Evolutionary conservation across 2,329 filamentous ascomycete genomes (phyloP).

Genomic region (Fusarium annulatum): DNA sequence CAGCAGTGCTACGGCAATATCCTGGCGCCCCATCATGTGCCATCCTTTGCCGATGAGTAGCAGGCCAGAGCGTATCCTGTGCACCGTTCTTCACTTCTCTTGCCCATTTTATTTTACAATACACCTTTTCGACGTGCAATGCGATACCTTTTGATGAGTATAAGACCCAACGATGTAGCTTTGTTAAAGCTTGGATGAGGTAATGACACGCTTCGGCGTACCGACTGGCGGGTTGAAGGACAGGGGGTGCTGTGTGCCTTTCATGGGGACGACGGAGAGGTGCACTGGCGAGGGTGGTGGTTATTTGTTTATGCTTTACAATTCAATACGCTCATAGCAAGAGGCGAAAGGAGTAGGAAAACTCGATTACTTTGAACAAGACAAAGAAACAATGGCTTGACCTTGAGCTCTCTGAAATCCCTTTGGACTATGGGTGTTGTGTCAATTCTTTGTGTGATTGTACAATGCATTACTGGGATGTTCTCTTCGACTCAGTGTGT

Average conservation of each 20-base stretch:
- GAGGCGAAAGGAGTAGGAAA: constrained; percentile 52
- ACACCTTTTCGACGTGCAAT: constrained; percentile 46
- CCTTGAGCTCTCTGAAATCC: neutral
- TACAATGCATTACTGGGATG: neutral
- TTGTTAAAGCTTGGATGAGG: constrained; percentile 32
- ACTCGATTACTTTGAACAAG: constrained; percentile 43
- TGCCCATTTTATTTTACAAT: constrained; percentile 49
- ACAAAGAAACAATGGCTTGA: constrained; percentile 34
- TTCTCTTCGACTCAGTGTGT: neutral
- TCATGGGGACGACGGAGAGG: constrained; percentile 13
- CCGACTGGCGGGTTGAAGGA: constrained; percentile 33
- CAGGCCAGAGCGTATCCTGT: constrained; percentile 13
- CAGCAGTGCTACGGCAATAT: constrained; percentile 35
- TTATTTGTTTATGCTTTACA: constrained; percentile 43
- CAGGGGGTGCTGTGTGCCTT: constrained; percentile 17
- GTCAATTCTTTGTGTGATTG: neutral
- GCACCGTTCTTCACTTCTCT: constrained; percentile 46
- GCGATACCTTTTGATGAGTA: constrained; percentile 46
- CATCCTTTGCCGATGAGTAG: constrained; percentile 13
- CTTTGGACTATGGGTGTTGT: neutral
- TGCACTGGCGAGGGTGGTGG: constrained; percentile 33
- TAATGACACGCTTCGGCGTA: constrained; percentile 38
- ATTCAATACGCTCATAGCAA: constrained; percentile 48
- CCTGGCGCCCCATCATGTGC: constrained; percentile 33
- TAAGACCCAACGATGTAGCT: constrained; percentile 39